Evolutionary conservation across 768 basidiomycete species (phyloP).

Genomic region (Clitopilus hobsonii): DNA sequence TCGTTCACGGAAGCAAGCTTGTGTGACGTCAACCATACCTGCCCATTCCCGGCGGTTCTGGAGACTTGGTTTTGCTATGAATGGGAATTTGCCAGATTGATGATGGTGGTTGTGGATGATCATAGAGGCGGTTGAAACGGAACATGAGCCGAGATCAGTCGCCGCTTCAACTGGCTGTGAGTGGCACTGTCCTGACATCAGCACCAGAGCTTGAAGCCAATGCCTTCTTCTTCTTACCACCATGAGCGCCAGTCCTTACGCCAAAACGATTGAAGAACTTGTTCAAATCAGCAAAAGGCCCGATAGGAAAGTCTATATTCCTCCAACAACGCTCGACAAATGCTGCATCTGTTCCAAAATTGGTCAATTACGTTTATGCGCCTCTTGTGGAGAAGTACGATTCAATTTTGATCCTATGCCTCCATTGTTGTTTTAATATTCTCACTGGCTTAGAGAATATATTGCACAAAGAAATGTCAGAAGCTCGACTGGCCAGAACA

Average conservation of each 20-base stretch:
- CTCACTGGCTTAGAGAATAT: conserved; percentile 5
- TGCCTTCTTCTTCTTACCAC: not conserved
- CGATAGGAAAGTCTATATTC: not conserved
- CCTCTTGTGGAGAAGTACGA: not conserved
- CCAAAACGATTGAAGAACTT: not conserved
- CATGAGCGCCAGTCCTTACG: not conserved
- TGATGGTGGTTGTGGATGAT: too few species aligned
- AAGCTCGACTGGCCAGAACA: conserved; percentile 10
- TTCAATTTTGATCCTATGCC: not conserved
- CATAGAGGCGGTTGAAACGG: too few species aligned
- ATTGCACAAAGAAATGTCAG: conserved; percentile 10
- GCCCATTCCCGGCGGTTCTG: too few species aligned
- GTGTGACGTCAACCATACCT: too few species aligned
- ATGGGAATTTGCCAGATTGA: too few species aligned
- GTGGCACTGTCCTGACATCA: too few species aligned
- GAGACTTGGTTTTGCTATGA: too few species aligned
- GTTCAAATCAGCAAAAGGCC: not conserved
- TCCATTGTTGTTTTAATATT: not conserved
- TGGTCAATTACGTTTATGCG: not conserved
- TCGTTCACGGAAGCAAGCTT: too few species aligned
- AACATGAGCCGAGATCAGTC: too few species aligned
- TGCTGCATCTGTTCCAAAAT: not conserved
- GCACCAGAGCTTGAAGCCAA: too few species aligned
- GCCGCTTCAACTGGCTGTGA: too few species aligned
- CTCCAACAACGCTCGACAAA: not conserved